Percentiles rank a stretch among this genome's conserved stretches.
Evolutionary conservation across 306 rosid genomes (phyloP).

Genomic region (Betula pendula): DNA sequence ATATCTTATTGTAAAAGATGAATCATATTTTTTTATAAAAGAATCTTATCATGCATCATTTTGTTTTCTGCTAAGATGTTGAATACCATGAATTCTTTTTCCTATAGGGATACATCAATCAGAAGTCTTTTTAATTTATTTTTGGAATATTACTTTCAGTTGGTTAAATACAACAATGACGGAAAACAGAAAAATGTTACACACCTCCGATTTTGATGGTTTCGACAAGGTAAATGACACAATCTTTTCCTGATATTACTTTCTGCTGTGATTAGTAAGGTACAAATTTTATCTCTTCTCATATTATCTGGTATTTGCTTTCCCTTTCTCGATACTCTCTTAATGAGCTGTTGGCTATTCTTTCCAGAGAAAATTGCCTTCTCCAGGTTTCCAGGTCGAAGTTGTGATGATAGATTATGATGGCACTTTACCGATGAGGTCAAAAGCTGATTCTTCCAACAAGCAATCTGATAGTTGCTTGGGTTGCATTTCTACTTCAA

Average conservation of each 20-base stretch:
- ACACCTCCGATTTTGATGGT: conserved; percentile 73
- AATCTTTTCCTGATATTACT: conserved; percentile 10
- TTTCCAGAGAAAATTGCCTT: conserved; percentile 80
- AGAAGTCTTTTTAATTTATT: conserved; percentile 14
- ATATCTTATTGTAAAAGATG: neutral
- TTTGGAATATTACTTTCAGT: conserved; percentile 44
- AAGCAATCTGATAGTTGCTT: conserved; percentile 48
- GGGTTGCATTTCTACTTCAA: conserved; percentile 28
- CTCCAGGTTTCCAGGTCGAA: conserved; percentile 86
- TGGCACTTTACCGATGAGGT: conserved; percentile 48
- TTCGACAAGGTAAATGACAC: conserved; percentile 70
- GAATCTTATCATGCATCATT: neutral
- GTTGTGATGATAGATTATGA: conserved; percentile 78
- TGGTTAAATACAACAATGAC: conserved; percentile 84
- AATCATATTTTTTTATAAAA: neutral
- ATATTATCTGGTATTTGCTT: conserved; percentile 9
- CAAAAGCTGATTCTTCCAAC: conserved; percentile 43
- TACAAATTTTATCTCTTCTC: conserved; percentile 5
- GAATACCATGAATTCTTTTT: conserved; percentile 7
- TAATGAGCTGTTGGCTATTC: conserved; percentile 16
- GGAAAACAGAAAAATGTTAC: conserved; percentile 60
- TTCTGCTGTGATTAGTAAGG: neutral
- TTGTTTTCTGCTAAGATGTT: neutral
- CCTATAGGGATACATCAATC: conserved; percentile 13
- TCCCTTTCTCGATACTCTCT: conserved; percentile 10